Conservation (phyloP, 163 green algal species). For the Scenedesmus sp. region DNA sequence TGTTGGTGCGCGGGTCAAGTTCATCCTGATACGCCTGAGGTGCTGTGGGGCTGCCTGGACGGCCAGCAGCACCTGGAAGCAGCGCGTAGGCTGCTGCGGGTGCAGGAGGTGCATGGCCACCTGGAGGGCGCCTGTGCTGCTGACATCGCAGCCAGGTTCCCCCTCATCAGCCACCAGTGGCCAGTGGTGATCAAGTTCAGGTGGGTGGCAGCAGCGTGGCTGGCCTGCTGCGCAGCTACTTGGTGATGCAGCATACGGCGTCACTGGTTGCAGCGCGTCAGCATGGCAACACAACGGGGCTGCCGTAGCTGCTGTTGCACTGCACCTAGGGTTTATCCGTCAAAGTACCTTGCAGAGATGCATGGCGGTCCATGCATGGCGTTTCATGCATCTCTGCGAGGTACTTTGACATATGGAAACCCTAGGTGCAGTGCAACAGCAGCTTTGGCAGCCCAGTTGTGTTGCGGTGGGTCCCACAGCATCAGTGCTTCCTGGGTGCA, state of each 20-base stretch:
- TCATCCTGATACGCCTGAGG: constrained; percentile 96
- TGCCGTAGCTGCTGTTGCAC: neutral
- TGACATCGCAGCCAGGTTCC: constrained; percentile 79
- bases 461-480: too few species aligned
- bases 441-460: too few species aligned
- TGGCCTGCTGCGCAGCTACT: neutral
- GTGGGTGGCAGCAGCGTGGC: constrained; percentile 59
- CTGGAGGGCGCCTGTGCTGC: constrained; percentile 67
- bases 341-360: too few species aligned
- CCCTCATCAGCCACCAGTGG: constrained; percentile 93
- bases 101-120: constrained; percentile 80
- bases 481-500: neutral
- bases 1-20: constrained; percentile 92
- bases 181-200: constrained; percentile 88
- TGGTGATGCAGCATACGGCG: neutral
- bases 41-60: constrained; percentile 96
- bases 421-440: too few species aligned
- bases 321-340: too few species aligned
- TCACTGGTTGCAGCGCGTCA: too few species aligned
- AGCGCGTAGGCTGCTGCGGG: constrained; percentile 83
- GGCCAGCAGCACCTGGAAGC: constrained; percentile 83
- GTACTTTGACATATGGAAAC: too few species aligned
- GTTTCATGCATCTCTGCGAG: too few species aligned
- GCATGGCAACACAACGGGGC: too few species aligned
- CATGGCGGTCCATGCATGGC: too few species aligned